phyloP scores from a whole-genome alignment of 2,329 filamentous ascomycete genomes.

The Aspergillus pseudonomiae region DNA sequence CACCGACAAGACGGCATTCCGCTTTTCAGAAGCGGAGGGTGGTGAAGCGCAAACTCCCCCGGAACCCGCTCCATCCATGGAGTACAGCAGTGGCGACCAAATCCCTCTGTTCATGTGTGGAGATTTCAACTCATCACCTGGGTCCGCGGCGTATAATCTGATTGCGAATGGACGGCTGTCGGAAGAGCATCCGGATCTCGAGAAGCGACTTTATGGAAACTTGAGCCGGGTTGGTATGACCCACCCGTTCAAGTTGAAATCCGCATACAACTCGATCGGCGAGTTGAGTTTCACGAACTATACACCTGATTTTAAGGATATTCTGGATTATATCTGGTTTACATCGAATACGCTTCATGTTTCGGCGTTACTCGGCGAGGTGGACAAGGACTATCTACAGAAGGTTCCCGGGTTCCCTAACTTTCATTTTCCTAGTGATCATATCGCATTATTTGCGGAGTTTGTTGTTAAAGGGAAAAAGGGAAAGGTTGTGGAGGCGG shows the following conservation, averaged over 20 bases:
- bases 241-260: slow-evolving; percentile 92
- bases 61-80: slow-evolving; percentile 76
- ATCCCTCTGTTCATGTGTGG: slow-evolving; percentile 91
- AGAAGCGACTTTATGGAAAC: slow-evolving; percentile 82
- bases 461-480: slow-evolving; percentile 88
- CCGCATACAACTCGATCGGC: slow-evolving; percentile 81
- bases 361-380: slow-evolving; percentile 79
- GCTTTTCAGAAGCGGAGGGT: slow-evolving; percentile 54
- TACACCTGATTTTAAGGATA: slow-evolving; percentile 86
- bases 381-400: slow-evolving; percentile 82
- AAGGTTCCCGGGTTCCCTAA: slow-evolving; percentile 89
- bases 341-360: slow-evolving; percentile 87
- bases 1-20: slow-evolving; percentile 71
- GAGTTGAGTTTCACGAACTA: slow-evolving; percentile 96
- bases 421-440: slow-evolving; percentile 92
- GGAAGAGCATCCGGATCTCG: slow-evolving; percentile 78
- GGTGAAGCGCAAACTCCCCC: slow-evolving; percentile 50
- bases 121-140: slow-evolving; percentile 89
- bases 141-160: slow-evolving; percentile 89
- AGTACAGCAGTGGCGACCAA: slow-evolving; percentile 82
- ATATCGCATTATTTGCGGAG: slow-evolving; percentile 85
- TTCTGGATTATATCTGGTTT: slow-evolving; percentile 98
- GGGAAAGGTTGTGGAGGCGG: slow-evolving; percentile 69
- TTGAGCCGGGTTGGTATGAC: slow-evolving; percentile 91
- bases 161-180: slow-evolving; percentile 78